Evolutionary conservation across 306 rosid species (phyloP), one percentile per base, ranked within the genome.

Genomic region (Lotus japonicus): DNA sequence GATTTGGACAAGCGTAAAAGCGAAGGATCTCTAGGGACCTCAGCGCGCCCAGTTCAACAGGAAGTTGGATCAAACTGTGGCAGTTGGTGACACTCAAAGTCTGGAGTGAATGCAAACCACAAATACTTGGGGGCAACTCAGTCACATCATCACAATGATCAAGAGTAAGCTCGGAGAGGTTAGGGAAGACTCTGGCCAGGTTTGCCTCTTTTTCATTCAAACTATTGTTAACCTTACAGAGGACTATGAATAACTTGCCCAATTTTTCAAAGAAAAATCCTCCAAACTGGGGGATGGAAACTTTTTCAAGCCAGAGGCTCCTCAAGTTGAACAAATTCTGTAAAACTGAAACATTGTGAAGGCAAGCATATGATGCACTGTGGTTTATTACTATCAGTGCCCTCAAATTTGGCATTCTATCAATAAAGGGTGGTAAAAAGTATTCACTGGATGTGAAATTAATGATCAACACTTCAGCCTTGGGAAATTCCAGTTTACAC

Each of bases 221-320:
- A 79, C 84, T 77, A 45, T 82, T 59, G 9, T 73, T 82, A 33
- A 79, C 58, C 77, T 88, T 84, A 82, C 97, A 90, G 0, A 83
- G 80, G 61, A 92, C 81, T 7, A 92, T 58, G 6, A 81, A 88
- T n/a, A 92, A 50, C 57, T 90, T 92, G 15, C 81, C 69, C 48
- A 90, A 65, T 43, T 66, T 73, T 68, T 58, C 82, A 50, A 85
- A 44, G 33, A 78, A 73, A 39, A 65, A 15, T 58, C 58, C 59
- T 33, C 84, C 78, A 13, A 88, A 74, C 6, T 76, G 80, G 4
- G 97, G 90, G 35, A 83, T 81, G 3, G 82, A 79, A 21, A 88
- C 82, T 43, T 88, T 92, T 76, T 92, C 98, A 23, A 92, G 96
- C 98, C 97, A 92, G 10, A 92, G 85, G 80, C 94, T 86, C 66